These are phyloP conservation scores for Apiotrichum laibachii DNA, from an alignment of 1,284 basidiomycete genomes.

Conservation along the genomic window DNA sequence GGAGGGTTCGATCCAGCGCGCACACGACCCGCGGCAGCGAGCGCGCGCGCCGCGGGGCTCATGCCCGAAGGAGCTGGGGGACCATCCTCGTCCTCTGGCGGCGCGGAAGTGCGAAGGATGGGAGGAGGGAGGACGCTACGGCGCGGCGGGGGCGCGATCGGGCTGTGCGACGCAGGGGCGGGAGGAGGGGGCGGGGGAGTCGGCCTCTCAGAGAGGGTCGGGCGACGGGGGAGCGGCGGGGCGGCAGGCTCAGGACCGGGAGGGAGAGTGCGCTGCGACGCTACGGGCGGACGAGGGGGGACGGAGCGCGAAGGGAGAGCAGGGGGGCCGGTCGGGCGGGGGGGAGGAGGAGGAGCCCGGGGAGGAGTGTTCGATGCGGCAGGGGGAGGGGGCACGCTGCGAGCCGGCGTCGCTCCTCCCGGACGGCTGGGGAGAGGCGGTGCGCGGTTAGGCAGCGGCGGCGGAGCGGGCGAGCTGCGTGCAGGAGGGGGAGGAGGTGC, in stretches of 20 bases:
- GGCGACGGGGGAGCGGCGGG: slow-evolving; percentile 28
- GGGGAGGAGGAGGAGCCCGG: slow-evolving; percentile 40
- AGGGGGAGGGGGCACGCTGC: slow-evolving; percentile 10
- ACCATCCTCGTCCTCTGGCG: slow-evolving; percentile 25
- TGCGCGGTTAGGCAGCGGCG: slow-evolving; percentile 58
- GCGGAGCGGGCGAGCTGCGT: slow-evolving; percentile 13
- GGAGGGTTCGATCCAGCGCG: slow-evolving; percentile 15
- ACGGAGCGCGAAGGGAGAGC: slow-evolving; percentile 36
- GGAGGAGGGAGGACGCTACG: not conserved
- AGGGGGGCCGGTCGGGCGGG: slow-evolving; percentile 45
- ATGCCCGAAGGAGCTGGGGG: slow-evolving; percentile 36
- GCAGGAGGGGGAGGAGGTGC: slow-evolving; percentile 28
- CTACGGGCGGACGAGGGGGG: slow-evolving; percentile 9
- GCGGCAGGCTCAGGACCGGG: slow-evolving; percentile 21
- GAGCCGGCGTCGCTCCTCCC: slow-evolving; percentile 1
- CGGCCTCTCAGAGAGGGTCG: slow-evolving; percentile 32
- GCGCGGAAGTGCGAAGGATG: not conserved
- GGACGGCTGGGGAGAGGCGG: slow-evolving; percentile 63
- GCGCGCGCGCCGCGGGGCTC: slow-evolving; percentile 36
- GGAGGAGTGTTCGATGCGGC: slow-evolving; percentile 29
- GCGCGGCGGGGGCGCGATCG: slow-evolving; percentile 22
- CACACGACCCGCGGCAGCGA: slow-evolving; percentile 16
- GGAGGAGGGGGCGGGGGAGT: slow-evolving; percentile 29
- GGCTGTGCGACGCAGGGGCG: slow-evolving; percentile 34
- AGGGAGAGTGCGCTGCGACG: slow-evolving; percentile 30